phyloP scores from a whole-genome alignment of 2,329 filamentous ascomycete genomes.

The Talaromyces funiculosus region DNA sequence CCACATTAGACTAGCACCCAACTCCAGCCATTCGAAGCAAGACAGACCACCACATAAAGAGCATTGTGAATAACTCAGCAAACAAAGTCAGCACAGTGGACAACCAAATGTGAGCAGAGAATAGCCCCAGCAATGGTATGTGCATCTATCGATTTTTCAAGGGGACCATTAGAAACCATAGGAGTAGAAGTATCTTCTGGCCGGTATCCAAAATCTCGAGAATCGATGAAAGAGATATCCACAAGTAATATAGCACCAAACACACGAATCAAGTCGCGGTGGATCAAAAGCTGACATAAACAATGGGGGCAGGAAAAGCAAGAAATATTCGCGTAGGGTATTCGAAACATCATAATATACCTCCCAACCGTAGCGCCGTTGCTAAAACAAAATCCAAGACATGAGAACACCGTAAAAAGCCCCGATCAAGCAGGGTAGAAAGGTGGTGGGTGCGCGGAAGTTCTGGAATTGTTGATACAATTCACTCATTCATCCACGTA shows the following conservation, averaged over 20 bases:
- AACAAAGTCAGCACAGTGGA: too few relatives aligned
- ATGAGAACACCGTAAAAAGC: neutral
- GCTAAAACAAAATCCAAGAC: neutral
- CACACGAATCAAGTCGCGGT: neutral
- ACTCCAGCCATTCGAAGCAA: neutral
- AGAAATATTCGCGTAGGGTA: slow-evolving; percentile 13
- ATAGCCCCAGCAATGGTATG: too few relatives aligned
- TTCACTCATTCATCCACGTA: neutral
- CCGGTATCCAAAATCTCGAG: neutral
- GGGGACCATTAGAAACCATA: neutral
- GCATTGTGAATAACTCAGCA: too few relatives aligned
- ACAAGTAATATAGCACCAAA: neutral
- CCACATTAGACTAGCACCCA: neutral
- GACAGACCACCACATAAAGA: neutral
- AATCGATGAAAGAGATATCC: neutral
- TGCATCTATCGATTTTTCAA: too few relatives aligned
- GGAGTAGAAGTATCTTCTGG: neutral
- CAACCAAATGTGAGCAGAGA: too few relatives aligned
- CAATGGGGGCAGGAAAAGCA: neutral
- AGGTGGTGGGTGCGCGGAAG: neutral
- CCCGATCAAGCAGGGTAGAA: neutral
- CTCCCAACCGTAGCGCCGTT: slow-evolving; percentile 10
- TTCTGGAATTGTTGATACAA: neutral
- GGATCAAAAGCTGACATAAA: neutral
- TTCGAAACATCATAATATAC: slow-evolving; percentile 8